phyloP scores from a whole-genome alignment of 1,284 basidiomycete genomes.

The Hypsizygus ulmarius region DNA sequence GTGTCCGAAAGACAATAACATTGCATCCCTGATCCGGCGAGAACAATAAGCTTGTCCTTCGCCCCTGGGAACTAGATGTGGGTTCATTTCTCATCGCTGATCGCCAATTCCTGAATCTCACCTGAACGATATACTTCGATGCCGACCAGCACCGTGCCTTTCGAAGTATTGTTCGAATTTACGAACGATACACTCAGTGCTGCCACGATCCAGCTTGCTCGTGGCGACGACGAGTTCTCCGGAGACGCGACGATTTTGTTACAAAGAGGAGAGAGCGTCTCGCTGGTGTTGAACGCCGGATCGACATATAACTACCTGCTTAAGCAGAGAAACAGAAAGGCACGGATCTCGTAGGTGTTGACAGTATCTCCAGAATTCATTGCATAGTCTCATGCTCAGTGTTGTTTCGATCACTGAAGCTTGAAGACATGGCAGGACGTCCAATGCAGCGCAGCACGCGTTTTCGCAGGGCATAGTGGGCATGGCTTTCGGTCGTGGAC shows the following conservation, averaged over 20 bases:
- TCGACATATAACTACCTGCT: conserved; percentile 53
- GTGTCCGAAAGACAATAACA: conserved; percentile 12
- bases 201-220: conserved; percentile 34
- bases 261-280: conserved; percentile 46
- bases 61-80: conserved; percentile 16
- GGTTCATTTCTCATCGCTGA: conserved; percentile 3
- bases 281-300: conserved; percentile 53
- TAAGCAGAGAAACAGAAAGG: conserved; percentile 34
- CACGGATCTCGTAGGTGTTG: conserved; percentile 33
- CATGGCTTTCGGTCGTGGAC: conserved; percentile 15
- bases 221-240: conserved; percentile 23
- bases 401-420: conserved; percentile 21
- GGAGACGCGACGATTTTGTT: conserved; percentile 39
- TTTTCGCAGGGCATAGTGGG: conserved; percentile 29
- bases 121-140: conserved; percentile 23
- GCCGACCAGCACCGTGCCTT: conserved; percentile 48
- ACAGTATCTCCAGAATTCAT: not conserved
- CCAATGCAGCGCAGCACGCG: conserved; percentile 33
- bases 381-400: not conserved
- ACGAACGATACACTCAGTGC: conserved; percentile 41
- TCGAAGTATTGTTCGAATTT: conserved; percentile 50
- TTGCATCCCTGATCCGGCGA: conserved; percentile 17
- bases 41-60: conserved; percentile 21
- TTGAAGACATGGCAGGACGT: conserved; percentile 43
- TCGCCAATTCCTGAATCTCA: conserved; percentile 12